Evolutionary conservation across 2,329 filamentous ascomycete species (phyloP).

Genomic region (Stagonosporopsis chrysanthemi): DNA sequence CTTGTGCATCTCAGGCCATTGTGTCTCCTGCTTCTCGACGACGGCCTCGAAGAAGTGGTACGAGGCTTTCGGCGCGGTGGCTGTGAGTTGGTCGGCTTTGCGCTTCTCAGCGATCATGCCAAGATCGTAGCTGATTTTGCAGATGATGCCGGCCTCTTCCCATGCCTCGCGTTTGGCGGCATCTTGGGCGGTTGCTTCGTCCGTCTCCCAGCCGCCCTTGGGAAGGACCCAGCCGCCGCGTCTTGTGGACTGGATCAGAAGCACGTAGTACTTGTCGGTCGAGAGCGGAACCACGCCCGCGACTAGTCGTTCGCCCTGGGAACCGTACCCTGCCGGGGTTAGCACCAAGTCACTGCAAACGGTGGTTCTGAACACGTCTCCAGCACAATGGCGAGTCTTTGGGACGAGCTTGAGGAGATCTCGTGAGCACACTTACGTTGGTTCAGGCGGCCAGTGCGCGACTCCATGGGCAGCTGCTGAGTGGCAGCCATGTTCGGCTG

Average conservation of each 20-base stretch:
- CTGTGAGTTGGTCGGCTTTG: constrained; percentile 59
- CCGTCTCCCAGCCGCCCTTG: constrained; percentile 96
- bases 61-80: constrained; percentile 73
- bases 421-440: constrained; percentile 71
- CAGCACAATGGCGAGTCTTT: constrained; percentile 21
- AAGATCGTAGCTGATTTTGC: constrained; percentile 83
- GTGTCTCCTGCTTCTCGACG: constrained; percentile 82
- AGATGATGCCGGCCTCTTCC: constrained; percentile 95
- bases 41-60: constrained; percentile 88
- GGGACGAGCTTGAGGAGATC: constrained; percentile 12
- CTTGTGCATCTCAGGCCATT: constrained; percentile 96
- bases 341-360: constrained; percentile 19
- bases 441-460: constrained; percentile 77
- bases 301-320: constrained; percentile 91
- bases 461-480: constrained; percentile 63
- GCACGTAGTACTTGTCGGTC: constrained; percentile 82
- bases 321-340: constrained; percentile 76
- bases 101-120: constrained; percentile 86
- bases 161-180: constrained; percentile 89
- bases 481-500: constrained; percentile 53
- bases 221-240: constrained; percentile 95
- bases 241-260: constrained; percentile 91
- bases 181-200: constrained; percentile 86
- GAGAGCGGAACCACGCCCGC: constrained; percentile 93
- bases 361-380: background rate